These are phyloP conservation scores for Schrenkiella parvula DNA, from an alignment of 345 rosid genomes.

Conservation along the genomic window DNA sequence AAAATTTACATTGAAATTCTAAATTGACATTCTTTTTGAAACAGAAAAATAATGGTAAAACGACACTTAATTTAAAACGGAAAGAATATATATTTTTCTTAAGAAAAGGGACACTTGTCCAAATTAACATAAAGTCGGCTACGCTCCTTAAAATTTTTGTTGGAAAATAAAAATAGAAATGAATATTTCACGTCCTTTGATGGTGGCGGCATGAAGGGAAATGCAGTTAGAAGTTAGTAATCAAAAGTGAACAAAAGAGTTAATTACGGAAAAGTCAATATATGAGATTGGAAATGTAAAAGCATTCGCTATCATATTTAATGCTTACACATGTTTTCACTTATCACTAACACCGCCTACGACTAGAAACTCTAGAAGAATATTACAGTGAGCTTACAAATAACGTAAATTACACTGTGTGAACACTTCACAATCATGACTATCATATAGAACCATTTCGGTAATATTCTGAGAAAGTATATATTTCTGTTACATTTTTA, in stretches of 20 bases:
- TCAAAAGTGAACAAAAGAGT: conserved; percentile 16
- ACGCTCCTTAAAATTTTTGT: not conserved
- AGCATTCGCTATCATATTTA: conserved; percentile 17
- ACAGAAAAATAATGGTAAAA: no score
- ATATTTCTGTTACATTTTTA: not conserved
- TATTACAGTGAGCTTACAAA: not conserved
- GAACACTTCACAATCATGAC: not conserved
- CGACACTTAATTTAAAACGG: no score
- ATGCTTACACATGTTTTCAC: conserved; percentile 28
- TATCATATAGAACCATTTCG: not conserved
- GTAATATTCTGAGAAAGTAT: not conserved
- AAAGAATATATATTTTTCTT: no score
- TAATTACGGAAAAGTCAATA: conserved; percentile 14
- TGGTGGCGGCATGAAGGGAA: conserved; percentile 34
- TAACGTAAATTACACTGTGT: not conserved
- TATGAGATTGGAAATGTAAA: conserved; percentile 26
- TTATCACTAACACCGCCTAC: not conserved
- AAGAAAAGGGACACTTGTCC: not conserved
- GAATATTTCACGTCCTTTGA: conserved; percentile 18
- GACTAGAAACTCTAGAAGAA: not conserved
- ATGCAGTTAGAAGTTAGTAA: conserved; percentile 32
- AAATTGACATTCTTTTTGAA: no score
- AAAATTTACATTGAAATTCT: no score
- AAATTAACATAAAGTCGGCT: not conserved
- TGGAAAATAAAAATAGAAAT: not conserved